These are phyloP conservation scores for Suillus spraguei DNA, from an alignment of 768 basidiomycete genomes.

Conservation along the genomic window DNA sequence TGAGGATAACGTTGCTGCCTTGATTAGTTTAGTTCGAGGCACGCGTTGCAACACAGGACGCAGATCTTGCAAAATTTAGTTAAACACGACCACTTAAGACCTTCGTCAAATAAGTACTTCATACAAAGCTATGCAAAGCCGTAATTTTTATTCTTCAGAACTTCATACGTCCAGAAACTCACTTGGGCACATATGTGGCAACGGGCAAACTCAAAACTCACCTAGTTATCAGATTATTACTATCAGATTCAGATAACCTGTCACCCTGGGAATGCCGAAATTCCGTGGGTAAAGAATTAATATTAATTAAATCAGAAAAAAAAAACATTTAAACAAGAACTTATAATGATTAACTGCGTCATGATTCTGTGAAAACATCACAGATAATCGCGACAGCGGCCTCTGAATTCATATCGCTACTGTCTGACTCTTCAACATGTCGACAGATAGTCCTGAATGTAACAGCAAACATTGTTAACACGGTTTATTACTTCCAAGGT, in stretches of 20 bases:
- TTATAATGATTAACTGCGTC: background rate
- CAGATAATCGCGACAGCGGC: background rate
- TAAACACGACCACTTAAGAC: background rate
- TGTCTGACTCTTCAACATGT: background rate
- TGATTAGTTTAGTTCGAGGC: slow-evolving; percentile 16
- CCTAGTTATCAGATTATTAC: slow-evolving; percentile 2
- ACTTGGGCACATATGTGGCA: background rate
- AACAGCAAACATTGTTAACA: background rate
- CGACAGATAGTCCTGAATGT: no score
- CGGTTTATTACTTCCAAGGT: background rate
- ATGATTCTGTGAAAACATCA: background rate
- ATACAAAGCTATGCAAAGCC: background rate
- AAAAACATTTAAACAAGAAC: background rate
- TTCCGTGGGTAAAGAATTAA: slow-evolving; percentile 10
- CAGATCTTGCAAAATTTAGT: slow-evolving; percentile 17
- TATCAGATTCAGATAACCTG: slow-evolving; percentile 10
- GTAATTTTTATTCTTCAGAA: background rate
- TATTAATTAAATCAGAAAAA: slow-evolving; percentile 2
- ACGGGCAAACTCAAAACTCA: background rate
- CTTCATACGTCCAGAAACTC: background rate
- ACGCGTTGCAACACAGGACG: slow-evolving; percentile 5
- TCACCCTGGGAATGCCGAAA: slow-evolving; percentile 12
- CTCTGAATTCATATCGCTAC: background rate
- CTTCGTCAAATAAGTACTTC: slow-evolving; percentile 8
- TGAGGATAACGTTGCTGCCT: slow-evolving; percentile 13